These are phyloP conservation scores for Jaltomata sinuosa DNA, from an alignment of 257 asterid genomes.

Conservation along the genomic window DNA sequence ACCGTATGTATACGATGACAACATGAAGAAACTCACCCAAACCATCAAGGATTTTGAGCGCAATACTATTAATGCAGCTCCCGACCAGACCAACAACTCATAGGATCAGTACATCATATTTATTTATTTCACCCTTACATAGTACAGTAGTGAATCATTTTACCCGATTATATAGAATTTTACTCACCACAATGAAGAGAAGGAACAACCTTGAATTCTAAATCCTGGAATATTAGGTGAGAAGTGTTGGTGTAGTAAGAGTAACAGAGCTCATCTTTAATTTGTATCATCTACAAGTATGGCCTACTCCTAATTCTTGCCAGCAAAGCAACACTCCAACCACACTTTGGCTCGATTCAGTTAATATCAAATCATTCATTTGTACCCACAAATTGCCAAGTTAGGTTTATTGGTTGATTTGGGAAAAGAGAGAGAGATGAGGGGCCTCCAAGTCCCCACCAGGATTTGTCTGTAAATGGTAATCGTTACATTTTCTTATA, in stretches of 20 bases:
- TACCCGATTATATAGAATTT: neutral
- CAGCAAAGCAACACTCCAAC: neutral
- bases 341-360: neutral
- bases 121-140: neutral
- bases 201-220: neutral
- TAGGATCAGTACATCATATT: neutral
- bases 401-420: neutral
- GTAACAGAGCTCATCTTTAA: neutral
- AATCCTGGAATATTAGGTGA: neutral
- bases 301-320: neutral
- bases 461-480: constrained; percentile 7
- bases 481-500: neutral
- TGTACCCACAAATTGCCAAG: neutral
- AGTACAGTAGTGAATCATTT: neutral
- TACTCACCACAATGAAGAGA: neutral
- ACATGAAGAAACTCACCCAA: constrained; percentile 39
- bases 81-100: neutral
- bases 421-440: neutral
- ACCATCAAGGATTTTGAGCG: constrained; percentile 44
- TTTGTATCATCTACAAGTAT: neutral
- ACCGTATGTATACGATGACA: constrained; percentile 49
- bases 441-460: neutral
- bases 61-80: constrained; percentile 22
- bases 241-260: neutral
- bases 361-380: neutral